Conservation (phyloP, 352 stramenopile genomes). For the Globisporangium okanoganense region DNA sequence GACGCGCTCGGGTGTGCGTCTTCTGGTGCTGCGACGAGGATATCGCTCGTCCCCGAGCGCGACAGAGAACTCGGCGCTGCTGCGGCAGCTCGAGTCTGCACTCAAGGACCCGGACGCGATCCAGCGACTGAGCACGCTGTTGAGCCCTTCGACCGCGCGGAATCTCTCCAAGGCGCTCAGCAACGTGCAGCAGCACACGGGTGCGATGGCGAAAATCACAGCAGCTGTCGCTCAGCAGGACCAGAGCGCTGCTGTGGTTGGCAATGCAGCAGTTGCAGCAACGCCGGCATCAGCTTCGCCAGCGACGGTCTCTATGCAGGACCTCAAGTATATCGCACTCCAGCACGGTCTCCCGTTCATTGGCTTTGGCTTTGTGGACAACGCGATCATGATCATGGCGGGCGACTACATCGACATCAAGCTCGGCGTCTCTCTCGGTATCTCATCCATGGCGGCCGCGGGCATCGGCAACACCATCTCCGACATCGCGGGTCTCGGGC, state of each 20-base stretch:
- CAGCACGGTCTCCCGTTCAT: constrained; percentile 91
- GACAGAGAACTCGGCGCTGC: constrained; percentile 35
- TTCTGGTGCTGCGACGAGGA: neutral
- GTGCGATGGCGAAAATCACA: neutral
- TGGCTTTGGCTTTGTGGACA: constrained; percentile 98
- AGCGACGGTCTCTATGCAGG: constrained; percentile 31
- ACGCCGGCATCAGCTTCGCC: constrained; percentile 10
- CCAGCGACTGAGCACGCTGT: constrained; percentile 30
- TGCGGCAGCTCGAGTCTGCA: constrained; percentile 33
- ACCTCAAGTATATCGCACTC: constrained; percentile 64
- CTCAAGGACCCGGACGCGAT: constrained; percentile 32
- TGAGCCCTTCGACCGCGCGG: constrained; percentile 45
- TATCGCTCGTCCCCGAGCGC: constrained; percentile 7
- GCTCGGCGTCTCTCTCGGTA: constrained; percentile 75
- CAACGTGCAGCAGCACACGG: constrained; percentile 14
- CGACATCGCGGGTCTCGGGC: constrained; percentile 55
- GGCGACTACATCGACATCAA: constrained; percentile 87
- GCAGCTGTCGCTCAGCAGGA: constrained; percentile 1
- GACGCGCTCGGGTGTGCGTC: neutral
- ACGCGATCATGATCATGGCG: constrained; percentile 93
- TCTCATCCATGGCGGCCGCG: constrained; percentile 85
- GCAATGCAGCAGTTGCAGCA: neutral
- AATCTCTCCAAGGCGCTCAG: constrained; percentile 46
- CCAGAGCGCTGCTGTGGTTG: neutral
- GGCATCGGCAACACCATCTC: constrained; percentile 86